Evolutionary conservation across 1,139 yeast species (phyloP), one percentile per base, ranked within the genome.

Genomic region (Pichia cactophila): DNA sequence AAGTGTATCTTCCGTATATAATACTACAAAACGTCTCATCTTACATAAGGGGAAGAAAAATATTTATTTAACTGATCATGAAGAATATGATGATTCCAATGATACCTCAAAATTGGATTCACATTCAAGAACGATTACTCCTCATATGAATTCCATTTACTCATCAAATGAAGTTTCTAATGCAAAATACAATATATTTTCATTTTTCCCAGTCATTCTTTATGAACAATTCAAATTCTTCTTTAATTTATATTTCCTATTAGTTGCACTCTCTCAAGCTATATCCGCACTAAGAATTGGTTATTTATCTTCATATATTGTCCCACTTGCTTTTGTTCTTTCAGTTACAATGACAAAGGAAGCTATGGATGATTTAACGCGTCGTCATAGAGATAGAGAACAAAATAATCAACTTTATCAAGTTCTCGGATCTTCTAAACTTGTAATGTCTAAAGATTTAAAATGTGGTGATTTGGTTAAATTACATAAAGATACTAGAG

Each of bases 191-290:
- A 86, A 88, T 60, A 88, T 94, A 4, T 66, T 88, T 41, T 82
- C 96, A 2, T 94, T 94, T 61, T 70, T 94, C 12, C 99, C 99
- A 5, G 74, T 88, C 42, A 82, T 92, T 49, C 73, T 94, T 41
- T 94, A 86, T 65, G 97, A 92, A 65, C 99, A 94, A 70, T 94
- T 94, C 79, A 89, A 89, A 69, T 92, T 92, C 66, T 94, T 94
- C 67, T 94, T 89, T 75, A 94, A 94, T 67, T 71, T 94, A 48
- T 94, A 94, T 67, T 94, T 94, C 63, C 70, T 94, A 49, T 64
- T 94, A 40, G 98, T 94, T 55, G 98, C 98, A 23, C 74, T 94
- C 51, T 89, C 97, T 2, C 98, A 94, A 67, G 83, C 85, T 4
- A 75, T 94, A n/a, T 97, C 97, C 0, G 88, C 83, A 14, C 73